These are phyloP conservation scores for Amaranthus cruentus DNA, from an alignment of 148 eudicot species.

Conservation along the genomic window DNA sequence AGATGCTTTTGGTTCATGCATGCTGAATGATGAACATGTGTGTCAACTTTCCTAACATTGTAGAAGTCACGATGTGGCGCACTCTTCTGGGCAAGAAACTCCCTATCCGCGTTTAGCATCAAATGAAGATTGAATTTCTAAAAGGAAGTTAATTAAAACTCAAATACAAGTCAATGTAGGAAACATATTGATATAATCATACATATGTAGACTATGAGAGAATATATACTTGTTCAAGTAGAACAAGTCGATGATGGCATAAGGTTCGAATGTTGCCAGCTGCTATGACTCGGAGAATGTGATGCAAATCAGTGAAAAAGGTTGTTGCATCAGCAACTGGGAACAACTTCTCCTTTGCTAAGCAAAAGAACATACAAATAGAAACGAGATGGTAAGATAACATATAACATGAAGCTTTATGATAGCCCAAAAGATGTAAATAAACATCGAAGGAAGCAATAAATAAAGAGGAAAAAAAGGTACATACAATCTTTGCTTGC, in stretches of 20 bases:
- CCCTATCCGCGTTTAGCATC: conserved; percentile 99
- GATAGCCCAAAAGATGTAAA: conserved; percentile 1
- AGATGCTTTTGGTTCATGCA: conserved; percentile 99
- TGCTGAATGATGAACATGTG: conserved; percentile 99
- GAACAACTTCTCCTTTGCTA: conserved; percentile 81
- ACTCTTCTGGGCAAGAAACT: conserved; percentile 97
- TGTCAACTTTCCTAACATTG: conserved; percentile 97
- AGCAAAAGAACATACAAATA: conserved; percentile 9
- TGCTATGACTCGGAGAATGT: conserved; percentile 94
- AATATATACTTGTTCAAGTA: conserved; percentile 76
- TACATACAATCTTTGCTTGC: conserved; percentile 77
- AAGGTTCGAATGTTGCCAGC: conserved; percentile 94
- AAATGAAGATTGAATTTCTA: conserved; percentile 99
- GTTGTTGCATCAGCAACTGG: conserved; percentile 97
- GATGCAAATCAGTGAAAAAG: conserved; percentile 97
- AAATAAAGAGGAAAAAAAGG: neutral
- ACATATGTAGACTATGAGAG: conserved; percentile 1
- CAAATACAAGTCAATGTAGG: neutral
- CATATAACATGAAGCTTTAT: conserved; percentile 4
- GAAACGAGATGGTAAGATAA: conserved; percentile 10
- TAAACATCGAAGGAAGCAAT: conserved; percentile 2
- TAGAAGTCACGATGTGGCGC: conserved; percentile 99
- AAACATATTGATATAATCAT: neutral
- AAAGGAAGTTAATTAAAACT: conserved; percentile 18
- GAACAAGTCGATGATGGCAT: conserved; percentile 86